Evolutionary conservation across 345 rosid genomes (phyloP).

Genomic region (Euphorbia pulcherrima): DNA sequence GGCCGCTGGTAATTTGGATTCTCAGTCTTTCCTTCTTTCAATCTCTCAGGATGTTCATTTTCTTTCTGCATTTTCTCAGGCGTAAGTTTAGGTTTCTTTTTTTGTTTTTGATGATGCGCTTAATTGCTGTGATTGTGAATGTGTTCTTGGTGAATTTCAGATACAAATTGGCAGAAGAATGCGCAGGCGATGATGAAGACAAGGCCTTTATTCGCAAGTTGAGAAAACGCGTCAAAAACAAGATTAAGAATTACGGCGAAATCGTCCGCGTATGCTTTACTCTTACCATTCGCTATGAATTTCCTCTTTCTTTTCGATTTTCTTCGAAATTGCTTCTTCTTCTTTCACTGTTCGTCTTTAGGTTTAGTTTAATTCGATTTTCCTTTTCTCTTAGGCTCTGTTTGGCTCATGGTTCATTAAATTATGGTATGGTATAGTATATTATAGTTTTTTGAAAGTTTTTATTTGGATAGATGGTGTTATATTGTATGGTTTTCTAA

Average conservation of each 20-base stretch:
- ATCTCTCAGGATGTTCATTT: constrained; percentile 78
- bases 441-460: too few relatives aligned
- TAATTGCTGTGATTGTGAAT: not conserved
- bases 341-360: not conserved
- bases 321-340: not conserved
- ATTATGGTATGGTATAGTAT: too few relatives aligned
- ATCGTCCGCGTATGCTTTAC: constrained; percentile 30
- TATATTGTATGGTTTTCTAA: too few relatives aligned
- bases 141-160: too few relatives aligned
- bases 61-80: constrained; percentile 78
- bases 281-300: too few relatives aligned
- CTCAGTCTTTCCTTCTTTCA: constrained; percentile 59
- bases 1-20: constrained; percentile 73
- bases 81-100: constrained; percentile 67
- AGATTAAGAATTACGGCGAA: constrained; percentile 67
- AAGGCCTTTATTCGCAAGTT: constrained; percentile 58
- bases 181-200: constrained; percentile 91
- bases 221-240: constrained; percentile 61
- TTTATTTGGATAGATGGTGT: too few relatives aligned
- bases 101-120: too few relatives aligned
- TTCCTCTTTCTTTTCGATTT: not conserved
- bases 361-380: not conserved
- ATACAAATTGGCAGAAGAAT: constrained; percentile 78
- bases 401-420: too few relatives aligned
- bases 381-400: too few relatives aligned